Conservation (phyloP, 2,329 filamentous ascomycete species). For the Lasiodiplodia gonubiensis region DNA sequence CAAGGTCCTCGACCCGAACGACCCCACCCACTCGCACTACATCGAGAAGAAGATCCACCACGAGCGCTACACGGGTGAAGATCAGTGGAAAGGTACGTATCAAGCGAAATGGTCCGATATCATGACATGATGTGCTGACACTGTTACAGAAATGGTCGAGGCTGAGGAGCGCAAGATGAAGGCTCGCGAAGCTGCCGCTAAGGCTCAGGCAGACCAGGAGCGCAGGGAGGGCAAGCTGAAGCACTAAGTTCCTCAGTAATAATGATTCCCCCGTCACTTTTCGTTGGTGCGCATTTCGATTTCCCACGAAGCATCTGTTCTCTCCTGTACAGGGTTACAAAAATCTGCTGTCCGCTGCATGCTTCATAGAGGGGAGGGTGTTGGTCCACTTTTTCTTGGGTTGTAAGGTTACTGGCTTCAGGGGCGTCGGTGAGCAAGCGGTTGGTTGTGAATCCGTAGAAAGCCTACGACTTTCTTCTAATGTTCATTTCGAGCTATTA, state of each 20-base stretch:
- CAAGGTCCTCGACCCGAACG: conserved; percentile 77
- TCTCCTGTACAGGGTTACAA: not conserved
- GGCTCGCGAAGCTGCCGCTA: conserved; percentile 52
- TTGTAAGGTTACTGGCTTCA: not conserved
- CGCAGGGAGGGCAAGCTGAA: conserved; percentile 35
- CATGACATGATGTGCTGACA: conserved; percentile 28
- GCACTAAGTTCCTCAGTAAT: conserved; percentile 11
- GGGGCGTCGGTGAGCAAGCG: conserved; percentile 22
- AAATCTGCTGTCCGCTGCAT: not conserved
- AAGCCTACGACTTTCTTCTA: conserved; percentile 5
- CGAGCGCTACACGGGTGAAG: conserved; percentile 85
- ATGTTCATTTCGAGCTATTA: conserved; percentile 16
- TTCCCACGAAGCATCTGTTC: not conserved
- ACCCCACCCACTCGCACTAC: conserved; percentile 80
- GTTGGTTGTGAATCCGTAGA: conserved; percentile 9
- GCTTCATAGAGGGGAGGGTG: conserved; percentile 2
- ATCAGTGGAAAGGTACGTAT: conserved; percentile 86
- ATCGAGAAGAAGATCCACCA: conserved; percentile 89
- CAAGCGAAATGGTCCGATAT: not conserved
- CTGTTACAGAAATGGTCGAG: conserved; percentile 73
- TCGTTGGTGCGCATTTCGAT: not conserved
- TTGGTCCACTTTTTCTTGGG: not conserved
- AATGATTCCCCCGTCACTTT: not conserved
- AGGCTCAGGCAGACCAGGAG: conserved; percentile 36
- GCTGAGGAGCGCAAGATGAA: conserved; percentile 71